These are phyloP conservation scores for Coemansia sp. DNA, from an alignment of 192 early-diverging fungal species.

Conservation along the genomic window DNA sequence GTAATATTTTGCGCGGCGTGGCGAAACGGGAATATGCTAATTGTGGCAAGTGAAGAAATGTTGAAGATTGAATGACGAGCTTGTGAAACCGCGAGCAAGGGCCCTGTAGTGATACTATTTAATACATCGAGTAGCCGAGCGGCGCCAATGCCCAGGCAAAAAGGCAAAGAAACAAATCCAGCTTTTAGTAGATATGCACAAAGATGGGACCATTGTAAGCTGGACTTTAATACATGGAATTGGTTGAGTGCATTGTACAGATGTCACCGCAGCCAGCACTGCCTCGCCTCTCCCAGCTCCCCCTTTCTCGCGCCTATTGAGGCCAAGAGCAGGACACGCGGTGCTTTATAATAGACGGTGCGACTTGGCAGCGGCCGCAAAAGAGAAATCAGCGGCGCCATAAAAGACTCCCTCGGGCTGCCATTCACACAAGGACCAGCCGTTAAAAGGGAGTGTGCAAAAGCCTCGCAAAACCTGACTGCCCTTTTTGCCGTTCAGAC, in stretches of 20 bases:
- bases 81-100: constrained; percentile 7
- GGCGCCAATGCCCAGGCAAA: constrained; percentile 4
- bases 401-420: background rate
- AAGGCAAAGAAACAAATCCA: background rate
- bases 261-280: background rate
- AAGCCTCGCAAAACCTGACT: background rate
- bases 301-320: constrained; percentile 9
- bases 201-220: constrained; percentile 15
- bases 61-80: background rate
- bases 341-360: too few relatives aligned
- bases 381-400: constrained; percentile 4
- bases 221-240: constrained; percentile 6
- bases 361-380: constrained; percentile 8
- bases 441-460: background rate
- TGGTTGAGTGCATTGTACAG: constrained; percentile 10
- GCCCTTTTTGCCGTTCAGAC: background rate
- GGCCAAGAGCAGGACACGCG: background rate
- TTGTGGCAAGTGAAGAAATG: too few relatives aligned
- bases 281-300: background rate
- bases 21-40: background rate
- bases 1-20: constrained; percentile 9
- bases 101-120: constrained; percentile 15
- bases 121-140: constrained; percentile 1
- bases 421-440: background rate
- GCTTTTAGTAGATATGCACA: constrained; percentile 16